Evolutionary conservation across 108 stramenopile species (phyloP), one percentile per base, ranked within the genome.

Genomic region (Skeletonema grethae): DNA sequence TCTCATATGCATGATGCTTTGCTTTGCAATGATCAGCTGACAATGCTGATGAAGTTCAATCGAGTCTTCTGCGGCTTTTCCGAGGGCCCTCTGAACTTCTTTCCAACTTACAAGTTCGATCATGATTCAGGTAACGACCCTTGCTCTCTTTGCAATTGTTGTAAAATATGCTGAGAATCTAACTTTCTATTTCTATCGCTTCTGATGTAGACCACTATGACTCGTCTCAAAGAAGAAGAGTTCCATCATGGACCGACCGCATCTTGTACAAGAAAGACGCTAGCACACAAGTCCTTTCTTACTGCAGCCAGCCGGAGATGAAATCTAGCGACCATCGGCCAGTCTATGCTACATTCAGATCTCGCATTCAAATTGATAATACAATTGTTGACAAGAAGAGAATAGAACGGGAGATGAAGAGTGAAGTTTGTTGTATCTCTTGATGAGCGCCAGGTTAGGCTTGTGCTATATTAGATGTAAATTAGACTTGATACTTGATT

Each of bases 191-290:
- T 28, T 28, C 25, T 0, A 18, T 70, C 60, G 12, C 12, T 30
- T 45, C 39, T 31, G 61, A 16, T 12, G 22, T 12, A 66, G 77
- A 70, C 58, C 75, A 76, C 24, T 69, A 76, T 43, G 74, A 71
- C 45, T 64, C 74, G 11, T 70, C 78, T 13, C 79, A 76, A 9
- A 90, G 97, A 70, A 57, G 93, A 36, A 86, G 99, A 7, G 97
- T 97, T 7, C 99, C 99, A 7, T 97, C 99, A 20, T 99, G 97
- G 97, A 98, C 98, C 65, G 99, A 99, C 72, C 95, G 98, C 15
- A 85, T 99, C 31, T 83, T 99, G 18, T 99, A 76, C 81, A 24
- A 80, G 53, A n/a, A 83, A 85, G 56, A 92, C 95, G 25, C 73
- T 71, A 18, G 75, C 80, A 70, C 71, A 94, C 30, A 84, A 76